phyloP scores from a whole-genome alignment of 2,329 filamentous ascomycete genomes.

The Pseudogymnoascus sp. region DNA sequence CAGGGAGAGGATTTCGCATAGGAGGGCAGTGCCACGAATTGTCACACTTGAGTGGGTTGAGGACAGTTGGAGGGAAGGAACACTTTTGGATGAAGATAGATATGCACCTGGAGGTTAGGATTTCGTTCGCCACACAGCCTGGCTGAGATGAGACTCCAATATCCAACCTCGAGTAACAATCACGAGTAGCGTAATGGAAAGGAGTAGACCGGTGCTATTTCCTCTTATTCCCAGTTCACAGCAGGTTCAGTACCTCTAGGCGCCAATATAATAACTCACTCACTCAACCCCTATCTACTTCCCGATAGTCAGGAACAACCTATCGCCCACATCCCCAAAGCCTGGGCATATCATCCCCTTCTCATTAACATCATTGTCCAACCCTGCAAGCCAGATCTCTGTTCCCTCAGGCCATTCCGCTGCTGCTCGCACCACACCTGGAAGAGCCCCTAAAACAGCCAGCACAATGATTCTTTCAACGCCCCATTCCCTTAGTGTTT shows the following conservation, averaged over 20 bases:
- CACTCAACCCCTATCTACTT: slow-evolving; percentile 44
- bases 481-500: slow-evolving; percentile 84
- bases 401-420: slow-evolving; percentile 69
- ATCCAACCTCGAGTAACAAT: not conserved
- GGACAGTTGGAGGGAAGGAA: slow-evolving; percentile 71
- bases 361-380: slow-evolving; percentile 67
- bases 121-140: not conserved
- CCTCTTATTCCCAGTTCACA: not conserved
- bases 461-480: slow-evolving; percentile 73
- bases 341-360: slow-evolving; percentile 87
- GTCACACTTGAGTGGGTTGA: slow-evolving; percentile 67
- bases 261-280: not conserved
- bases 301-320: slow-evolving; percentile 80
- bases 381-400: slow-evolving; percentile 73
- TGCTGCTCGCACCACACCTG: slow-evolving; percentile 65
- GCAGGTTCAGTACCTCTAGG: not conserved
- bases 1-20: slow-evolving; percentile 37
- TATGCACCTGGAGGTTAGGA: slow-evolving; percentile 28
- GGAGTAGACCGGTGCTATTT: not conserved
- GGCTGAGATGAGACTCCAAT: not conserved
- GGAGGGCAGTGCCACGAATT: slow-evolving; percentile 54
- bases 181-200: not conserved
- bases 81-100: slow-evolving; percentile 69
- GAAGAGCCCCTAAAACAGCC: slow-evolving; percentile 62
- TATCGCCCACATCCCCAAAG: slow-evolving; percentile 81